A percentile compares a stretch with the other conserved stretches of the same genome.
phyloP scores from a whole-genome alignment of 1,139 yeast species.

The Wickerhamiella pararugosa region DNA sequence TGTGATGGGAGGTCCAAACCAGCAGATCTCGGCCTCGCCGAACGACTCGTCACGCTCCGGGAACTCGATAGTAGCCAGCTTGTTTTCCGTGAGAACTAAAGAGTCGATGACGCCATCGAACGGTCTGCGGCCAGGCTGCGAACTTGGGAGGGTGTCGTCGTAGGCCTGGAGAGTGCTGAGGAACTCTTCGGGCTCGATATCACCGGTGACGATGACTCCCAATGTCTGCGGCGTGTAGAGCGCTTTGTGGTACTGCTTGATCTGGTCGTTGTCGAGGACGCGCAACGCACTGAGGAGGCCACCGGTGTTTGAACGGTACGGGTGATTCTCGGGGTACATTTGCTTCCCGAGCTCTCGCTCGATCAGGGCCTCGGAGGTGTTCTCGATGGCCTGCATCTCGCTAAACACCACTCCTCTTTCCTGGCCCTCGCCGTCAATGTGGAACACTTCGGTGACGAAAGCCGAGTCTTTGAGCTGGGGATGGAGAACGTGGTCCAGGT shows the following conservation, averaged over 20 bases:
- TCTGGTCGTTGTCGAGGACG: slow-evolving; percentile 53
- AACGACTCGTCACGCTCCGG: slow-evolving; percentile 82
- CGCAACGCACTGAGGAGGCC: slow-evolving; percentile 73
- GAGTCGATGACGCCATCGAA: slow-evolving; percentile 26
- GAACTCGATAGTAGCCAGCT: slow-evolving; percentile 36
- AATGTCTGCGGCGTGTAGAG: slow-evolving; percentile 75
- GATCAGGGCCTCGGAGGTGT: slow-evolving; percentile 62
- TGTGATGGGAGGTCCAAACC: slow-evolving; percentile 66
- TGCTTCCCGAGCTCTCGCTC: slow-evolving; percentile 46
- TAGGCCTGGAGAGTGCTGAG: slow-evolving; percentile 56
- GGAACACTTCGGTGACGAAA: slow-evolving; percentile 88
- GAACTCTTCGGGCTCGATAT: slow-evolving; percentile 61
- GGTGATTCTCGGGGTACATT: slow-evolving; percentile 37
- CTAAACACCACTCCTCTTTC: slow-evolving; percentile 96
- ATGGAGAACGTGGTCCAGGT: slow-evolving; percentile 69
- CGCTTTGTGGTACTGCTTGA: slow-evolving; percentile 54
- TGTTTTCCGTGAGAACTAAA: slow-evolving; percentile 31
- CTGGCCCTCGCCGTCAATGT: slow-evolving; percentile 76
- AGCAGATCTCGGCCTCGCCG: slow-evolving; percentile 60
- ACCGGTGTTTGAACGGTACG: slow-evolving; percentile 88
- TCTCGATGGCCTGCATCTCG: slow-evolving; percentile 92
- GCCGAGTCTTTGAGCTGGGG: slow-evolving; percentile 87
- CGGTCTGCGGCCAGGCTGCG: slow-evolving; percentile 70
- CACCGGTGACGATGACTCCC: slow-evolving; percentile 70
- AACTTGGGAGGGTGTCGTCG: slow-evolving; percentile 52